Evolutionary conservation across 2,329 filamentous ascomycete genomes (phyloP).

Genomic region (Xylaria sp.): DNA sequence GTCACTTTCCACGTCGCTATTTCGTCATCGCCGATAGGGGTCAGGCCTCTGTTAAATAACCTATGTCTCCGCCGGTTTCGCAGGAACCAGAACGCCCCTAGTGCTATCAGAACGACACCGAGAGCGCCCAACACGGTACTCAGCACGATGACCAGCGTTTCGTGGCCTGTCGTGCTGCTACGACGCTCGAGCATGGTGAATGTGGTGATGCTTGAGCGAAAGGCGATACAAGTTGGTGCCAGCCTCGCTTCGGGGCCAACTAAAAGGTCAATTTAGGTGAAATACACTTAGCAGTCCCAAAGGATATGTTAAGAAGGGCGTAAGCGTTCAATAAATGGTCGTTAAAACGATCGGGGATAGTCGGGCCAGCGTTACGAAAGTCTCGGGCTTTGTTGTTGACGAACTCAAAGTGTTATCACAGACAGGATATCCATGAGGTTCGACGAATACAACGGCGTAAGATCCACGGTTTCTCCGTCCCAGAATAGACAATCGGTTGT

Average conservation of each 20-base stretch:
- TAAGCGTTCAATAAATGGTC: conserved; percentile 7
- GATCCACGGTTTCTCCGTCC: conserved; percentile 1
- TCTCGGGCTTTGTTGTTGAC: background rate
- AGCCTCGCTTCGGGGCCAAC: conserved; percentile 9
- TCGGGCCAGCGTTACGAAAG: conserved; percentile 32
- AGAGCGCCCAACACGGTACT: conserved; percentile 61
- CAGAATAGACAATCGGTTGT: background rate
- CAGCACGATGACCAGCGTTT: conserved; percentile 61
- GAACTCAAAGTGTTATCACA: background rate
- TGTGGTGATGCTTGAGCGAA: conserved; percentile 25
- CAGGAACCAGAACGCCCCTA: conserved; percentile 52
- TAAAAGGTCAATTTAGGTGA: conserved; percentile 8
- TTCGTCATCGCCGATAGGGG: conserved; percentile 72
- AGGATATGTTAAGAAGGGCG: background rate
- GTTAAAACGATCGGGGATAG: conserved; percentile 9
- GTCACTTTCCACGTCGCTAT: conserved; percentile 70
- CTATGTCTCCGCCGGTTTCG: conserved; percentile 53
- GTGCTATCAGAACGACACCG: conserved; percentile 53
- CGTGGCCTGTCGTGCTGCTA: conserved; percentile 45
- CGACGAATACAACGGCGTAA: background rate
- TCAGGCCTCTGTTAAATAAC: conserved; percentile 65
- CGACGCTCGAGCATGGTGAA: conserved; percentile 28
- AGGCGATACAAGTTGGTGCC: conserved; percentile 7
- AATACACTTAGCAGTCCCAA: background rate
- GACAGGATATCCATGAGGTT: conserved; percentile 21